Conservation (phyloP, 208 protist genomes). For the Borovskyia barvae region DNA sequence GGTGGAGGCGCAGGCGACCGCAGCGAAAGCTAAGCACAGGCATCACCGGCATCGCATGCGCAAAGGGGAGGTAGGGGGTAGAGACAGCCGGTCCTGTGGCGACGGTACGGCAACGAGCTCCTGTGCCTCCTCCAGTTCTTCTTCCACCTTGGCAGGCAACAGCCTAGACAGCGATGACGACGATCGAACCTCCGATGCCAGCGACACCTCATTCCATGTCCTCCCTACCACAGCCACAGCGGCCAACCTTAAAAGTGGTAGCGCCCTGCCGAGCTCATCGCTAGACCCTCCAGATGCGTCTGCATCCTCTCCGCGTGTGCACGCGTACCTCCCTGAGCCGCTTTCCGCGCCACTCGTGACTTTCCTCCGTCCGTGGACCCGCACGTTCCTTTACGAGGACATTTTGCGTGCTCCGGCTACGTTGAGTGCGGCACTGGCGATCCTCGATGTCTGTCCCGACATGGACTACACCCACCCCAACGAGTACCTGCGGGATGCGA, state of each 20-base stretch:
- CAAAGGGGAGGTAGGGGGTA: too few relatives aligned
- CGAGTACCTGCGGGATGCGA: slow-evolving; percentile 25
- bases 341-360: slow-evolving; percentile 51
- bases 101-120: background rate
- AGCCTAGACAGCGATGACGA: background rate
- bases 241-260: too few relatives aligned
- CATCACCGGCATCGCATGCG: background rate
- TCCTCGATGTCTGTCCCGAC: slow-evolving; percentile 31
- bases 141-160: background rate
- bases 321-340: slow-evolving; percentile 46
- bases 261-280: too few relatives aligned
- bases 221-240: too few relatives aligned
- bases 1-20: slow-evolving; percentile 3
- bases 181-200: background rate
- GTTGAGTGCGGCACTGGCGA: slow-evolving; percentile 15
- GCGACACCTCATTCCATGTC: slow-evolving; percentile 14
- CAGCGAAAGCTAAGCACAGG: background rate
- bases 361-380: slow-evolving; percentile 58
- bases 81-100: too few relatives aligned
- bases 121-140: too few relatives aligned
- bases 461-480: slow-evolving; percentile 55
- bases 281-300: too few relatives aligned
- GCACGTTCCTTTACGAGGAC: slow-evolving; percentile 56
- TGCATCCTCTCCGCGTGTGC: too few relatives aligned
- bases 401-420: slow-evolving; percentile 42